A percentile compares a stretch with the other conserved stretches of the same genome.
Conservation (phyloP, 1,284 basidiomycete genomes). For the Trametes hirsuta region DNA sequence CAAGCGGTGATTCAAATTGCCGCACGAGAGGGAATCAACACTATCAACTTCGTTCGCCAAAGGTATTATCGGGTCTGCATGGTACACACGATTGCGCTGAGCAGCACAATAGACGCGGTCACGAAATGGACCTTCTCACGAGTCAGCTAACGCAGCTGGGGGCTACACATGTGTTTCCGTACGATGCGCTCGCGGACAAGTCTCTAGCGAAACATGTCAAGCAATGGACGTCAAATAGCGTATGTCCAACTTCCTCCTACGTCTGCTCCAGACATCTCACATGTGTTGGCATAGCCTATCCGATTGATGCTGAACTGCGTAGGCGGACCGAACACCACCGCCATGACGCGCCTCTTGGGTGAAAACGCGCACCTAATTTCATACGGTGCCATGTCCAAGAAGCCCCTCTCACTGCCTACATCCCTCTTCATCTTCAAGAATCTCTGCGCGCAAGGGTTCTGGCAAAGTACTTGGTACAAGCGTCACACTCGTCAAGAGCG, state of each 20-base stretch:
- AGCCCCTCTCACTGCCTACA: conserved; percentile 77
- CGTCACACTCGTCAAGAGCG: conserved; percentile 44
- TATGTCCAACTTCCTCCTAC: conserved; percentile 2
- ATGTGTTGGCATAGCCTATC: conserved; percentile 45
- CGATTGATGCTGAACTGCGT: conserved; percentile 81
- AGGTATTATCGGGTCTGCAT: conserved; percentile 47
- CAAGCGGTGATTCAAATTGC: conserved; percentile 84
- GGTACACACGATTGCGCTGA: background rate
- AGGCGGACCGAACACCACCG: conserved; percentile 67
- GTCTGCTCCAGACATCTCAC: background rate
- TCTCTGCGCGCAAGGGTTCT: conserved; percentile 72
- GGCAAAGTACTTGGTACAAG: conserved; percentile 77
- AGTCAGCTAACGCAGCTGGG: conserved; percentile 60
- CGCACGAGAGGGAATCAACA: conserved; percentile 64
- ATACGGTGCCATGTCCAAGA: conserved; percentile 88
- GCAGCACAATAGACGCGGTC: conserved; percentile 41
- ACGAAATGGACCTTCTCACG: conserved; percentile 52
- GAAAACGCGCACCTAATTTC: conserved; percentile 75
- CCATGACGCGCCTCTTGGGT: conserved; percentile 70
- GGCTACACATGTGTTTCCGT: conserved; percentile 74
- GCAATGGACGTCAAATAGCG: conserved; percentile 64
- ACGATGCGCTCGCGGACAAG: conserved; percentile 69
- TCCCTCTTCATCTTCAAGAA: conserved; percentile 84
- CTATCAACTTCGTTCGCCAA: conserved; percentile 78
- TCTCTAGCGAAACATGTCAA: conserved; percentile 52